Base-by-base conservation (phyloP, 805 yeast genomes). In the Starmerella bombicola region DNA sequence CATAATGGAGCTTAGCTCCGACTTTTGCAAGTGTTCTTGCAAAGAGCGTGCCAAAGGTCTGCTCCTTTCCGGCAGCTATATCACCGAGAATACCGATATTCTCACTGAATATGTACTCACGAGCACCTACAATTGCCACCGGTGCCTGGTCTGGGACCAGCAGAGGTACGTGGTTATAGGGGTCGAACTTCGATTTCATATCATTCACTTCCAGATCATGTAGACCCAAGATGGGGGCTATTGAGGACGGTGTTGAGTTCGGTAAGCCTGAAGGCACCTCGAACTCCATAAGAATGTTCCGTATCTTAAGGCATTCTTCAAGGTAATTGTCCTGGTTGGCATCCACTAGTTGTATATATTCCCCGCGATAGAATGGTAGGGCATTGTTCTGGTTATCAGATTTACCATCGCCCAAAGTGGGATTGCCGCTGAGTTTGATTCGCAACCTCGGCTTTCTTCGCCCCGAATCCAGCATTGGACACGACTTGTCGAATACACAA, bases 11-110 rank as follows among this genome's bases (percentile, higher is more conserved):
- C 56, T 81, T 81, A 23, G 86, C 88, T 21, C 88, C 91, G 50
- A 80, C 71, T 55, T 76, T 78, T 3, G 88, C 86, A 57, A 80
- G 65, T 1, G 91, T 80, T 57, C 93, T 71, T 0, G 91, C 83
- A 60, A 80, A 80, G 42, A 81, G 67, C 0, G 93, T 81, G 41
- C 93, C 91, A 62, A 81, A 81, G 8, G 91, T 81, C 57, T 81
- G 91, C 60, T 81, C 93, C 55, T 81, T 81, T 35, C 88, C 88
- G 12, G 93, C 93, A 17, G 91, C 88, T 50, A 81, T 76, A 60
- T 81, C 93, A 38, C 91, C 93, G 36, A 81, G 65, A 38, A 81
- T 73, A 35, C 93, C 93, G 46, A 78, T 70, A 55, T 80, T 81
- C 56, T 81, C 91, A 8, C 88, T 79, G 61, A 80, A 80, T 40